phyloP scores from a whole-genome alignment of 176 grass and related monocot species.

The Triticum monococcum region DNA sequence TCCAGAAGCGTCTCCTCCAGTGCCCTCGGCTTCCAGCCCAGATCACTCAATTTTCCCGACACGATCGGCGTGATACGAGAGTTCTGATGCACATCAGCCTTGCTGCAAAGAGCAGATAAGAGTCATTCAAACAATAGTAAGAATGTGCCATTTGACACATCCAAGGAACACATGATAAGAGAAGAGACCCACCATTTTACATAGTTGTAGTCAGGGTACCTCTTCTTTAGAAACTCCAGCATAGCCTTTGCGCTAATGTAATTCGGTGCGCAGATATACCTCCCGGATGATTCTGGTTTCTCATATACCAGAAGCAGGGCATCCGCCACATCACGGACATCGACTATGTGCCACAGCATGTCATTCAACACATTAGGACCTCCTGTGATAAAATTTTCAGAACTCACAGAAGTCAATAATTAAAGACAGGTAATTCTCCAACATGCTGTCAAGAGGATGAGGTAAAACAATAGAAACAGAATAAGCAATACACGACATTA shows the following conservation, averaged over 20 bases:
- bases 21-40: conserved; percentile 33
- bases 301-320: conserved; percentile 29
- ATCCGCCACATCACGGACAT: conserved; percentile 33
- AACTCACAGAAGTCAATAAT: neutral
- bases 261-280: conserved; percentile 29
- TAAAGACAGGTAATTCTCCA: too few species aligned
- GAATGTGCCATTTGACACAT: too few species aligned
- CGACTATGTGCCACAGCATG: neutral
- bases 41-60: conserved; percentile 32
- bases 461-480: neutral
- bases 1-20: conserved; percentile 21
- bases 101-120: neutral
- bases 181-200: neutral
- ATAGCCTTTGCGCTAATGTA: neutral
- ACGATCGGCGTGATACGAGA: neutral
- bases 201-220: neutral
- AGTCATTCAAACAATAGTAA: neutral
- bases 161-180: too few species aligned
- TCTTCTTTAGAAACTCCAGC: conserved; percentile 25
- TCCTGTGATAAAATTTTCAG: conserved; percentile 4
- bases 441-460: neutral
- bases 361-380: conserved; percentile 18
- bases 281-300: conserved; percentile 8
- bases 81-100: neutral
- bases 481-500: neutral